Conservation (phyloP, 1,139 yeast species). For the Hansenula lynferdii region DNA sequence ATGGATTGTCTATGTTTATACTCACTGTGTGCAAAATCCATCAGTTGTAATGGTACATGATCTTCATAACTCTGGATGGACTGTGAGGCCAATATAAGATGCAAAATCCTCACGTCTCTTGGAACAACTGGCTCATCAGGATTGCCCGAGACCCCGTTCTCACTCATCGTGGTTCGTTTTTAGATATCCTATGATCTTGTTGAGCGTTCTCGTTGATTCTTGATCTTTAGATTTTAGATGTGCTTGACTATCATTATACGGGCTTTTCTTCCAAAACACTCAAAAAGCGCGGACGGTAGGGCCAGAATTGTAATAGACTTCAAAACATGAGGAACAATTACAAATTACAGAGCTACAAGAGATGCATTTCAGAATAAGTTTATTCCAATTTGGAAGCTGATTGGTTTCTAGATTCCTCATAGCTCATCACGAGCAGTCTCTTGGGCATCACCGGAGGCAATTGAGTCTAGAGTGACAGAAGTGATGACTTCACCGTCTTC, state of each 20-base stretch:
- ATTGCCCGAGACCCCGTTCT: conserved; percentile 3
- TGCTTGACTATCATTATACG: too few relatives aligned
- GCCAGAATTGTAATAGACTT: too few relatives aligned
- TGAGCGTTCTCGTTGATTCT: background rate
- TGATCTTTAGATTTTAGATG: too few relatives aligned
- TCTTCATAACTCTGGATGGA: conserved; percentile 91
- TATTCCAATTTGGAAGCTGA: too few relatives aligned
- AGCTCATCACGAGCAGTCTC: conserved; percentile 16
- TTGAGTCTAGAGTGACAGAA: conserved; percentile 17
- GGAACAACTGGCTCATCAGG: conserved; percentile 44
- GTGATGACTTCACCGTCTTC: conserved; percentile 22
- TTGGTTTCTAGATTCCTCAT: too few relatives aligned
- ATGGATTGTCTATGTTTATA: conserved; percentile 5
- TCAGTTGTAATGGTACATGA: conserved; percentile 88
- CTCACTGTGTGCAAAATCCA: conserved; percentile 87
- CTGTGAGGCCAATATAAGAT: conserved; percentile 88
- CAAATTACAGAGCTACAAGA: too few relatives aligned
- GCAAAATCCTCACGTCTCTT: conserved; percentile 86
- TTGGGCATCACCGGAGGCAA: conserved; percentile 2
- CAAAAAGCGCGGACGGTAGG: too few relatives aligned
- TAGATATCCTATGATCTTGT: too few relatives aligned
- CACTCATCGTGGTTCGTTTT: background rate
- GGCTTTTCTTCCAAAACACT: too few relatives aligned
- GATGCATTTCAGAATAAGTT: too few relatives aligned
- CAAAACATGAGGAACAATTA: too few relatives aligned